Evolutionary conservation across 2,329 filamentous ascomycete genomes (phyloP).

Genomic region (Stachybotrys elegans): DNA sequence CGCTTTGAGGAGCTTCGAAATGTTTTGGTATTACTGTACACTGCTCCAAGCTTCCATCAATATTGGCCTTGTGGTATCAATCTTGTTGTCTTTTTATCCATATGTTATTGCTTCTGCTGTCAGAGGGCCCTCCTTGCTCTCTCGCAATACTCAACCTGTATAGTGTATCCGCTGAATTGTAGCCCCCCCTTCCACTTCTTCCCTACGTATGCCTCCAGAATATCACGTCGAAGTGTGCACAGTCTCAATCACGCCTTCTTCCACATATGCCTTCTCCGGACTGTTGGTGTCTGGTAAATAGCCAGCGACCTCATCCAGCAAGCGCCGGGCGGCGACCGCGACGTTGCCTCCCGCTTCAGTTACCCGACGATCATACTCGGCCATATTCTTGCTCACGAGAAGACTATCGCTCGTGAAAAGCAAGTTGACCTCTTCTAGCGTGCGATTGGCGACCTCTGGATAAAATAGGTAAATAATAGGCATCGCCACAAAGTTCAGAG

Average conservation of each 20-base stretch:
- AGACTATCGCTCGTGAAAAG: slow-evolving; percentile 42
- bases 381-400: slow-evolving; percentile 40
- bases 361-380: slow-evolving; percentile 19
- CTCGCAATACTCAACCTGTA: no score
- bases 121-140: no score
- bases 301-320: slow-evolving; percentile 15
- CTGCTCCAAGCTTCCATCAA: no score
- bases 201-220: no score
- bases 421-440: slow-evolving; percentile 29
- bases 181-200: no score
- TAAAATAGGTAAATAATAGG: slow-evolving; percentile 41
- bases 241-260: background rate
- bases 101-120: no score
- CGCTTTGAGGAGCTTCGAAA: background rate
- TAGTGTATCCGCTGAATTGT: no score
- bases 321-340: slow-evolving; percentile 12
- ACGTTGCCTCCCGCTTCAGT: slow-evolving; percentile 15
- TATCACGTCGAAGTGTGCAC: background rate
- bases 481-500: slow-evolving; percentile 44
- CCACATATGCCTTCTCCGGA: background rate
- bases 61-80: no score
- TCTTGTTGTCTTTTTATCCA: no score
- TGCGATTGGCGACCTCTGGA: slow-evolving; percentile 10
- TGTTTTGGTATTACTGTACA: background rate
- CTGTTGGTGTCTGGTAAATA: background rate